Conservation (phyloP, 192 early-diverging fungal species). For the Backusella australiensis region DNA sequence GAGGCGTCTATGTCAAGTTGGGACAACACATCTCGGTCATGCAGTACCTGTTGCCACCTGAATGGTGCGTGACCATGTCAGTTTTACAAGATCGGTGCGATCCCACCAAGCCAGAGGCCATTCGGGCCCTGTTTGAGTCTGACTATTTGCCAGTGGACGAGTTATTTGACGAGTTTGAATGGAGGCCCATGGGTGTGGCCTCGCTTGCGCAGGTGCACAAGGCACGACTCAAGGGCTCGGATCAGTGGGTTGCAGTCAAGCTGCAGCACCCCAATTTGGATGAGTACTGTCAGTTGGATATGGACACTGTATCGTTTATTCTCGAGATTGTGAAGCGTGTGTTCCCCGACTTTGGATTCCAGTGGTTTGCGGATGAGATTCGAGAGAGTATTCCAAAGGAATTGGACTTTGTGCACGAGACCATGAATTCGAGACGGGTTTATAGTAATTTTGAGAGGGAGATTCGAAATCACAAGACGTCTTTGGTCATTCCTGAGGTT, state of each 20-base stretch:
- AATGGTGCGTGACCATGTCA: conserved; percentile 88
- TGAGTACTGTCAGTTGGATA: conserved; percentile 76
- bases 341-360: conserved; percentile 91
- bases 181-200: conserved; percentile 85
- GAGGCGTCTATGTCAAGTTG: conserved; percentile 89
- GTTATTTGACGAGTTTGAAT: conserved; percentile 78
- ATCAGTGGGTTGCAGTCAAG: conserved; percentile 81
- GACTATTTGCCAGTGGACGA: conserved; percentile 72
- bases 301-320: conserved; percentile 65
- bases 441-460: conserved; percentile 53
- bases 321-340: conserved; percentile 62
- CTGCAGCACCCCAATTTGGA: conserved; percentile 87
- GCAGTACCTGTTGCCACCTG: conserved; percentile 82
- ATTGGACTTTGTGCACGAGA: conserved; percentile 83
- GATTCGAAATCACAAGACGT: conserved; percentile 29
- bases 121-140: conserved; percentile 62
- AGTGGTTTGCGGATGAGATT: conserved; percentile 90
- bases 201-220: conserved; percentile 93
- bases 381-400: conserved; percentile 79
- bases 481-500: conserved; percentile 77
- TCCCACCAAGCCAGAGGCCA: conserved; percentile 66
- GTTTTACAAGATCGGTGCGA: conserved; percentile 82
- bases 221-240: conserved; percentile 53
- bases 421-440: conserved; percentile 71
- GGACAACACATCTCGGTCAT: conserved; percentile 84